phyloP scores from a whole-genome alignment of 164 flowering plant species.

The Tinospora cordifolia region DNA sequence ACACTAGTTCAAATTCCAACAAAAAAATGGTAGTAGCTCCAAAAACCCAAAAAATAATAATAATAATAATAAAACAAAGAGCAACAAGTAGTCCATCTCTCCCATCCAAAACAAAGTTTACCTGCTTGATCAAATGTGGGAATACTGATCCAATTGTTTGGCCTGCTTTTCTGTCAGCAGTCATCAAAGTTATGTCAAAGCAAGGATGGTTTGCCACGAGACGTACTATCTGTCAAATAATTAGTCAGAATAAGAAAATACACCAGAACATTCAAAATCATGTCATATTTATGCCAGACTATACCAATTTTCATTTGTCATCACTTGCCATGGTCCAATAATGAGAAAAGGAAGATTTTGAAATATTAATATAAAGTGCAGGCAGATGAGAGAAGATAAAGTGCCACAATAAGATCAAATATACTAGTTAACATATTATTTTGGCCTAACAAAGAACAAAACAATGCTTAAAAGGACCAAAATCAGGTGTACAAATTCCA shows the following conservation, averaged over 20 bases:
- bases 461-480: too few relatives aligned
- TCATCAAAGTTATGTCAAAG: slow-evolving; percentile 70
- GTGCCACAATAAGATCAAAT: too few relatives aligned
- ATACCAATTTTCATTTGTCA: too few relatives aligned
- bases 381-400: too few relatives aligned
- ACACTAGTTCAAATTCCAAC: too few relatives aligned
- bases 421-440: too few relatives aligned
- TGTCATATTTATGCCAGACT: not conserved
- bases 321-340: not conserved
- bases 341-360: not conserved
- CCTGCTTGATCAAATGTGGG: slow-evolving; percentile 82
- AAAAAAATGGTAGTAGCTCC: not conserved
- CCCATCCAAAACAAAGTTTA: slow-evolving; percentile 21
- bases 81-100: not conserved
- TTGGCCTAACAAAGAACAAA: too few relatives aligned
- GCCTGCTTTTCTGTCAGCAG: slow-evolving; percentile 99
- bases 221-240: slow-evolving; percentile 58
- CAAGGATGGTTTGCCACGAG: slow-evolving; percentile 86
- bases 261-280: not conserved
- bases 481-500: too few relatives aligned
- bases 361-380: not conserved
- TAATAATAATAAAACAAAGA: not conserved
- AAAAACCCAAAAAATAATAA: not conserved
- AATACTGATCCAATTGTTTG: slow-evolving; percentile 83
- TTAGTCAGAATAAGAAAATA: not conserved